Evolutionary conservation across 2,329 filamentous ascomycete species (phyloP).

Genomic region (Fusarium subglutinans): DNA sequence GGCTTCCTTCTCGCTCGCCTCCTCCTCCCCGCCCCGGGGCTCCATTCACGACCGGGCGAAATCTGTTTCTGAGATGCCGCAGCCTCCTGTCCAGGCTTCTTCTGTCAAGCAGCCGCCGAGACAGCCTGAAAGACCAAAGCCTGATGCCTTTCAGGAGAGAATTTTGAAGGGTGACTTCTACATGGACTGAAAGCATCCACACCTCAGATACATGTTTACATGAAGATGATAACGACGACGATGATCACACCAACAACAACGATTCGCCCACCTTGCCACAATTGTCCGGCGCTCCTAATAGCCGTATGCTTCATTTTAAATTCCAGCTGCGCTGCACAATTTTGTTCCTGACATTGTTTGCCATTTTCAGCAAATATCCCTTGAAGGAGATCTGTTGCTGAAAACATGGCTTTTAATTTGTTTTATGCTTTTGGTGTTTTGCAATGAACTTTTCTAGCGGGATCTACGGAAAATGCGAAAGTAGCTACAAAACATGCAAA

Average conservation of each 20-base stretch:
- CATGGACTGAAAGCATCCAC: slow-evolving; percentile 76
- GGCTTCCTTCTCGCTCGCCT: slow-evolving; percentile 67
- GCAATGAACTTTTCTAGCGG: slow-evolving; percentile 24
- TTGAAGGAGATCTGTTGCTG: slow-evolving; percentile 30
- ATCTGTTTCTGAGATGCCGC: slow-evolving; percentile 73
- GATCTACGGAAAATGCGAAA: slow-evolving; percentile 19
- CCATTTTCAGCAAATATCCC: slow-evolving; percentile 15
- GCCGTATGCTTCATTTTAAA: background rate
- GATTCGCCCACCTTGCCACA: slow-evolving; percentile 13
- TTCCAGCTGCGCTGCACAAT: slow-evolving; percentile 19
- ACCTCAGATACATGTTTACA: slow-evolving; percentile 10
- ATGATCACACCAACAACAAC: slow-evolving; percentile 31
- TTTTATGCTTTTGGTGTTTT: slow-evolving; percentile 24
- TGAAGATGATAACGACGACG: slow-evolving; percentile 34
- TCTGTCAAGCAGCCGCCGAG: slow-evolving; percentile 51
- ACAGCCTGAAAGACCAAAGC: slow-evolving; percentile 67
- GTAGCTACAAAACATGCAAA: slow-evolving; percentile 22
- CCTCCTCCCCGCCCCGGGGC: slow-evolving; percentile 50
- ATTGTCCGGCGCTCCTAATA: slow-evolving; percentile 25
- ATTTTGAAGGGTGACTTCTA: slow-evolving; percentile 98
- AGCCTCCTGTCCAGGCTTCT: slow-evolving; percentile 62
- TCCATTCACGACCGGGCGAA: slow-evolving; percentile 71
- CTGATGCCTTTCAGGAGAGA: slow-evolving; percentile 94
- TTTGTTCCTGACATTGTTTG: slow-evolving; percentile 19
- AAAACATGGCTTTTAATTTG: slow-evolving; percentile 23